phyloP scores from a whole-genome alignment of 2,329 filamentous ascomycete species.

The Diaporthe vexans region DNA sequence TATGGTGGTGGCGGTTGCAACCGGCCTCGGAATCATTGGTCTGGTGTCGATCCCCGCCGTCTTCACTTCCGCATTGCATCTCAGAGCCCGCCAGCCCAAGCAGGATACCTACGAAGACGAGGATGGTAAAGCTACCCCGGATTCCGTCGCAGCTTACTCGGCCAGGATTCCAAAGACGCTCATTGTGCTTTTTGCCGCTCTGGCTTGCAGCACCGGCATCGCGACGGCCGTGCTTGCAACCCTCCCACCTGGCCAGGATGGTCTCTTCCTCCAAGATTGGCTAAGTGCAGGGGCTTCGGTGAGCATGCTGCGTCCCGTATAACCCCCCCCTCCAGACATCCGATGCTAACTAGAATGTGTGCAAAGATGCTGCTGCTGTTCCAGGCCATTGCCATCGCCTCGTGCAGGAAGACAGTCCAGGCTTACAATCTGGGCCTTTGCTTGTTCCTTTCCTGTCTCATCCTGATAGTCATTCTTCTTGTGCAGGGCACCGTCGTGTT shows the following conservation, averaged over 20 bases:
- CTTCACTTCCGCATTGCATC: constrained; percentile 47
- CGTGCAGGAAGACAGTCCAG: constrained; percentile 64
- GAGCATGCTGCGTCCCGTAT: constrained; percentile 50
- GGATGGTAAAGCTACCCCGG: constrained; percentile 77
- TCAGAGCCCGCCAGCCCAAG: constrained; percentile 48
- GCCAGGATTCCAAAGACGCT: constrained; percentile 68
- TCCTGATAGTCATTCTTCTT: constrained; percentile 60
- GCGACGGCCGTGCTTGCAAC: constrained; percentile 68
- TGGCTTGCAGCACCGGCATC: constrained; percentile 69
- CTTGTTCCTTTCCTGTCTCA: constrained; percentile 61
- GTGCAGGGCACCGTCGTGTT: constrained; percentile 59
- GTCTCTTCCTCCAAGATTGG: constrained; percentile 69
- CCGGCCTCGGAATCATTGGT: constrained; percentile 48
- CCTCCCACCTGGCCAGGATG: constrained; percentile 52
- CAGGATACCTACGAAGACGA: constrained; percentile 74
- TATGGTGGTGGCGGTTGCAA: constrained; percentile 46
- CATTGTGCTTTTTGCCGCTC: constrained; percentile 66
- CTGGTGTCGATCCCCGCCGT: constrained; percentile 50
- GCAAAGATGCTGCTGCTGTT: constrained; percentile 63
- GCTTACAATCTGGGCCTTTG: constrained; percentile 68
- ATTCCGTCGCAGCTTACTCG: constrained; percentile 74
- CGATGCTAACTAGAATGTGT: constrained; percentile 37
- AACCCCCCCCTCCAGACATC: neutral
- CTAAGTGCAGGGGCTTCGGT: constrained; percentile 74
- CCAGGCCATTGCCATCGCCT: constrained; percentile 65